Conservation (phyloP, 495 filamentous ascomycete genomes). For the Xylaria palmicola region DNA sequence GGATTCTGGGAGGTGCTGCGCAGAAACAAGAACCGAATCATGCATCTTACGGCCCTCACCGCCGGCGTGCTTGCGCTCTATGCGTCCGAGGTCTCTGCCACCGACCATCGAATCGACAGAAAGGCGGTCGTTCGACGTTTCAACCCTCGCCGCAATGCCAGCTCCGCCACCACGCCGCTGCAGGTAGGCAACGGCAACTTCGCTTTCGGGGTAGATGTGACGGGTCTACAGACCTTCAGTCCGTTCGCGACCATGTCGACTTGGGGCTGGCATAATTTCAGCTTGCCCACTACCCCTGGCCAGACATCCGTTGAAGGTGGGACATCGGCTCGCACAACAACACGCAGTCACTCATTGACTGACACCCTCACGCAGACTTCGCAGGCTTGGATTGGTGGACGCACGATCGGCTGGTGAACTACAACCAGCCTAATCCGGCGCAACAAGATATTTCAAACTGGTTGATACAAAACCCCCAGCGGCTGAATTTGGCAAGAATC, state of each 20-base stretch:
- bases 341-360: background rate
- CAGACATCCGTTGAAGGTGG: slow-evolving; percentile 40
- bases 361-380: slow-evolving; percentile 30
- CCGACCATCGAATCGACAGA: slow-evolving; percentile 25
- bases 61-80: slow-evolving; percentile 16
- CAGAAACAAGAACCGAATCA: background rate
- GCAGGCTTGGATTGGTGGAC: slow-evolving; percentile 54
- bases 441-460: slow-evolving; percentile 52
- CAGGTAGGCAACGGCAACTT: slow-evolving; percentile 60
- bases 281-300: slow-evolving; percentile 43
- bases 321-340: background rate
- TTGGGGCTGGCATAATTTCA: slow-evolving; percentile 60
- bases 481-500: slow-evolving; percentile 49
- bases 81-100: background rate
- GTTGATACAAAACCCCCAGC: slow-evolving; percentile 54
- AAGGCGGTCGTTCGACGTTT: slow-evolving; percentile 39
- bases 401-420: slow-evolving; percentile 53
- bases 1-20: too few species aligned
- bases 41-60: background rate
- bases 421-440: slow-evolving; percentile 51
- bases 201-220: slow-evolving; percentile 54
- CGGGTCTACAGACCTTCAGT: slow-evolving; percentile 59
- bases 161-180: slow-evolving; percentile 47
- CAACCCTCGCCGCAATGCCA: slow-evolving; percentile 45
- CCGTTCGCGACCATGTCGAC: slow-evolving; percentile 56